phyloP scores from a whole-genome alignment of 2,329 filamentous ascomycete genomes.

The Aspergillus felis region DNA sequence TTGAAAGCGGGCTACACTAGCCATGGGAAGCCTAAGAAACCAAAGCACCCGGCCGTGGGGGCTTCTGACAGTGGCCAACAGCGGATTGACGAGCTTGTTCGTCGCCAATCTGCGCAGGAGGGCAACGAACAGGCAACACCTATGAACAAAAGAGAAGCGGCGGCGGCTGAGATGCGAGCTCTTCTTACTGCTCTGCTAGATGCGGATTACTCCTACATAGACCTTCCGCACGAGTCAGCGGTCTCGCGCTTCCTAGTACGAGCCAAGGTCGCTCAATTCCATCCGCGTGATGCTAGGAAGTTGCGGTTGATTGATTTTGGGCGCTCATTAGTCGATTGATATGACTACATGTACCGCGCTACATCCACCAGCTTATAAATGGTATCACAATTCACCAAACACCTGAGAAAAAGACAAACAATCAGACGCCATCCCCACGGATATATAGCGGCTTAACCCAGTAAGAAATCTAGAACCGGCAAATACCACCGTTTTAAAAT shows the following conservation, averaged over 20 bases:
- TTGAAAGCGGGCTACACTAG: constrained; percentile 52
- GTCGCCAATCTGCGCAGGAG: constrained; percentile 26
- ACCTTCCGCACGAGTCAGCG: constrained; percentile 49
- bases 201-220: constrained; percentile 46
- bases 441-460: background rate
- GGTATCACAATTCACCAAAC: background rate
- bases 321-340: constrained; percentile 29
- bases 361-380: background rate
- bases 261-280: constrained; percentile 54
- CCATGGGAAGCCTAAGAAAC: constrained; percentile 46
- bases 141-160: constrained; percentile 45
- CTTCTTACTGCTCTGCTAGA: constrained; percentile 47
- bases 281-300: constrained; percentile 51
- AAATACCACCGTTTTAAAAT: constrained; percentile 7
- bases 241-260: constrained; percentile 52
- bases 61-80: constrained; percentile 39
- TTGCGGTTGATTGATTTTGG: constrained; percentile 54
- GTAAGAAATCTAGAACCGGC: background rate
- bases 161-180: constrained; percentile 45
- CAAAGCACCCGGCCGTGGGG: constrained; percentile 25
- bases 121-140: constrained; percentile 18
- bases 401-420: background rate
- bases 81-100: constrained; percentile 51
- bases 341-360: background rate
- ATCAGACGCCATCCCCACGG: background rate